These are phyloP conservation scores for Phaeotremella skinneri DNA, from an alignment of 768 basidiomycete genomes.

Conservation along the genomic window DNA sequence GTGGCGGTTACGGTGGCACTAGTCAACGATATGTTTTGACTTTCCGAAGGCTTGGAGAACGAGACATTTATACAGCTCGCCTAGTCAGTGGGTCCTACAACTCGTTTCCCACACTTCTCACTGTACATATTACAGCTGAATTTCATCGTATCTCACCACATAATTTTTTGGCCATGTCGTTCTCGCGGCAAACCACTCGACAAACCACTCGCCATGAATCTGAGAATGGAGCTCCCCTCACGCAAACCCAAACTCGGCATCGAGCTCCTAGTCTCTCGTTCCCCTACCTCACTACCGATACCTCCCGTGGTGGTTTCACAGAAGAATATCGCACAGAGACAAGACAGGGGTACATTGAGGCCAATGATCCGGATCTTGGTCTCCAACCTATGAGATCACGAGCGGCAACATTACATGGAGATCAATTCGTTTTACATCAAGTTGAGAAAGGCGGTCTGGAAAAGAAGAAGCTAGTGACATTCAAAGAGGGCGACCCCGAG, in stretches of 20 bases:
- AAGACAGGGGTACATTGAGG: slow-evolving; percentile 17
- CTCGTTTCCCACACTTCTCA: too few relatives aligned
- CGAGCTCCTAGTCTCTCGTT: slow-evolving; percentile 23
- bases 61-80: too few relatives aligned
- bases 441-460: slow-evolving; percentile 14
- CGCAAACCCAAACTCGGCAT: background rate
- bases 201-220: too few relatives aligned
- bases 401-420: slow-evolving; percentile 14
- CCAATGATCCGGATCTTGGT: slow-evolving; percentile 21
- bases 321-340: slow-evolving; percentile 29
- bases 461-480: slow-evolving; percentile 35
- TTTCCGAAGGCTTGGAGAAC: too few relatives aligned
- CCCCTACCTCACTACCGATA: slow-evolving; percentile 31
- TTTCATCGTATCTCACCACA: too few relatives aligned
- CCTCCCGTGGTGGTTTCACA: slow-evolving; percentile 24
- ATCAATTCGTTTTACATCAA: slow-evolving; percentile 16
- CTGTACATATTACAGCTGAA: too few relatives aligned
- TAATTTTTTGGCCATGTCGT: too few relatives aligned
- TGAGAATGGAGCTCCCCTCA: too few relatives aligned
- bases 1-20: too few relatives aligned
- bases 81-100: too few relatives aligned
- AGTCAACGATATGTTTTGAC: too few relatives aligned
- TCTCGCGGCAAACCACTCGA: too few relatives aligned
- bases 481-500: slow-evolving; percentile 21
- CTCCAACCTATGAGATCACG: slow-evolving; percentile 13